phyloP scores from a whole-genome alignment of 345 rosid genomes.

The Gossypioides kirkii region DNA sequence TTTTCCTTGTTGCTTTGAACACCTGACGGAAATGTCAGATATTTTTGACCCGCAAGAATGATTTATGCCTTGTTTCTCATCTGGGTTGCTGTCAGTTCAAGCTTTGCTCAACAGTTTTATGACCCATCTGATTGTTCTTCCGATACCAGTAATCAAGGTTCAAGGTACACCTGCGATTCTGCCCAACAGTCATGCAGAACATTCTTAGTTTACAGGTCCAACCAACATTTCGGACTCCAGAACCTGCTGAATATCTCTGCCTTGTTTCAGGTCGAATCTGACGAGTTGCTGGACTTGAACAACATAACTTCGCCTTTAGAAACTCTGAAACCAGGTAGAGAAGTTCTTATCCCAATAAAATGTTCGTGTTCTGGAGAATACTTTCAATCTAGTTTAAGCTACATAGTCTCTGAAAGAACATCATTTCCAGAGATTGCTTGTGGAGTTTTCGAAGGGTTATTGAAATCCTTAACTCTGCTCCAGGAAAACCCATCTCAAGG shows the following conservation, averaged over 20 bases:
- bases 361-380: slow-evolving; percentile 38
- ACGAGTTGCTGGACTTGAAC: slow-evolving; percentile 24
- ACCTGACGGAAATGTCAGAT: neutral
- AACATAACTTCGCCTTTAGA: slow-evolving; percentile 17
- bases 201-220: slow-evolving; percentile 45
- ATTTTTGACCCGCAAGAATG: slow-evolving; percentile 17
- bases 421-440: slow-evolving; percentile 36
- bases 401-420: slow-evolving; percentile 19
- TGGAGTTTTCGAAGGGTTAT: slow-evolving; percentile 38
- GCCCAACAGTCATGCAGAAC: slow-evolving; percentile 29
- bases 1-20: neutral
- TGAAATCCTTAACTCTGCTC: slow-evolving; percentile 26
- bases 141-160: slow-evolving; percentile 26
- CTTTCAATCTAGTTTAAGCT: slow-evolving; percentile 30
- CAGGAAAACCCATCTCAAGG: slow-evolving; percentile 26
- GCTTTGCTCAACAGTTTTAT: slow-evolving; percentile 35
- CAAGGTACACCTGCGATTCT: slow-evolving; percentile 44
- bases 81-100: slow-evolving; percentile 13
- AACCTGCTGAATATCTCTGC: slow-evolving; percentile 29
- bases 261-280: slow-evolving; percentile 29
- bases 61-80: slow-evolving; percentile 26
- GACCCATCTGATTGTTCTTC: slow-evolving; percentile 36
- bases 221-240: slow-evolving; percentile 21
- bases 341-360: slow-evolving; percentile 38
- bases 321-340: slow-evolving; percentile 33